Base-by-base conservation (phyloP, 306 rosid genomes). In the Coriaria nepalensis region DNA sequence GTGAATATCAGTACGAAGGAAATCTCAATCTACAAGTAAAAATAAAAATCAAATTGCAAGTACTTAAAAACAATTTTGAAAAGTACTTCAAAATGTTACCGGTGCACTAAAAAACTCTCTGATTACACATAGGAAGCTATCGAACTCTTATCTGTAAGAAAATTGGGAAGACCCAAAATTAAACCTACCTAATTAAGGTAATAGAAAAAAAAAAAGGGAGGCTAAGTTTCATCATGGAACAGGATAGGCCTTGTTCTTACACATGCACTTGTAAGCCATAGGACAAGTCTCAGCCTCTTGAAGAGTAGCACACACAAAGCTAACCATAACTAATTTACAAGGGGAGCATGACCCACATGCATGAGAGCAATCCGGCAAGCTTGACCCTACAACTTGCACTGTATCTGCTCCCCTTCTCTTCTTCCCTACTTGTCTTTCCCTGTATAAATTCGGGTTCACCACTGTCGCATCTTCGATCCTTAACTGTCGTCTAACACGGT, bases 221-320 rank as follows among this genome's bases (percentile, higher is more conserved):
- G 12, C 4, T 29, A 6, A 13, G 6, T 4, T 9, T 12, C 8
- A 15, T 65, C 68, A 86, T n/a, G 96, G 93, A 41, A 86, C 69
- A 49, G 93, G 96, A 38, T 79, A 86, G 12, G 83, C 74, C 76
- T 86, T 82, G 78, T 79, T 59, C 12, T 66, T 67, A 46, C 96
- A 86, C 90, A 74, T 86, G 78, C 96, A 86, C 63, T 78, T 81
- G 64, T 90, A 90, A 68, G 95, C 84, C 86, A 90, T 78, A 9
- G 95, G 97, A 52, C 97, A 90, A 2, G 93, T 68, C 73, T 88
- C 95, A 4, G 95, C 83, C 55, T 86, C 96, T 35, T 67, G 57
- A 13, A 76, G 65, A 2, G 83, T 48, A 0, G 88, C 66, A 37
- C 96, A 86, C 5, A 81, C 78, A 35, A 79, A 82, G 76, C 96